Evolutionary conservation across 2,329 filamentous ascomycete species (phyloP).

Genomic region (Sclerotinia sclerotiorum): DNA sequence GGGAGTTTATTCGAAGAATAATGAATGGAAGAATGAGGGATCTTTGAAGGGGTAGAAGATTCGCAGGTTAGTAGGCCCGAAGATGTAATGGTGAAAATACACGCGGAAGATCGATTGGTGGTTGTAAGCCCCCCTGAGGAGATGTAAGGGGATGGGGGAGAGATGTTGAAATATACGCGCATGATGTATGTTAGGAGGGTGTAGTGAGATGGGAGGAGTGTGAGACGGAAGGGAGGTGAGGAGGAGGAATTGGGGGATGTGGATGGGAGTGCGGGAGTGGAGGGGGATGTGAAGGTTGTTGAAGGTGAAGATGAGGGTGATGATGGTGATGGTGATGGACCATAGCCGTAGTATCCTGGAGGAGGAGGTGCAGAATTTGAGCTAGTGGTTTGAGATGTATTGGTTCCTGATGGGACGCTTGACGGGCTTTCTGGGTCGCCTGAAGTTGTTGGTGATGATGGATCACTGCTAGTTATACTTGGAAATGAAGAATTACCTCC

Average conservation of each 20-base stretch:
- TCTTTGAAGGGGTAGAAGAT: background rate
- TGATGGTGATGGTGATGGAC: background rate
- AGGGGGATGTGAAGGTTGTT: background rate
- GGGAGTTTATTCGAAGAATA: background rate
- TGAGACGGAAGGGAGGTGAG: conserved; percentile 6
- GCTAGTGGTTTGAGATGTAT: background rate
- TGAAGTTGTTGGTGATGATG: background rate
- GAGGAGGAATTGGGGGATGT: background rate
- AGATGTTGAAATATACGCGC: background rate
- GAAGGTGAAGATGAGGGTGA: background rate
- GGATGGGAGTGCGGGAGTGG: background rate
- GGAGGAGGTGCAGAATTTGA: background rate
- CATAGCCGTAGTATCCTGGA: background rate
- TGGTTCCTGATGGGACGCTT: background rate
- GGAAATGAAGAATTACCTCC: background rate
- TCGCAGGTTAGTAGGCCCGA: background rate
- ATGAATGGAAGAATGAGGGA: background rate
- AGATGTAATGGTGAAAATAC: background rate
- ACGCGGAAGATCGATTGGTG: background rate
- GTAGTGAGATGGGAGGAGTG: conserved; percentile 8
- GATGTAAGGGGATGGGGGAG: background rate
- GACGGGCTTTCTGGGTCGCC: background rate
- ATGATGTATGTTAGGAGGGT: conserved; percentile 4
- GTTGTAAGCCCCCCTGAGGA: background rate
- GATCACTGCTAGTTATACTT: background rate